Conservation (phyloP, 78 protist species). For the Dictyostelium citrinum region DNA sequence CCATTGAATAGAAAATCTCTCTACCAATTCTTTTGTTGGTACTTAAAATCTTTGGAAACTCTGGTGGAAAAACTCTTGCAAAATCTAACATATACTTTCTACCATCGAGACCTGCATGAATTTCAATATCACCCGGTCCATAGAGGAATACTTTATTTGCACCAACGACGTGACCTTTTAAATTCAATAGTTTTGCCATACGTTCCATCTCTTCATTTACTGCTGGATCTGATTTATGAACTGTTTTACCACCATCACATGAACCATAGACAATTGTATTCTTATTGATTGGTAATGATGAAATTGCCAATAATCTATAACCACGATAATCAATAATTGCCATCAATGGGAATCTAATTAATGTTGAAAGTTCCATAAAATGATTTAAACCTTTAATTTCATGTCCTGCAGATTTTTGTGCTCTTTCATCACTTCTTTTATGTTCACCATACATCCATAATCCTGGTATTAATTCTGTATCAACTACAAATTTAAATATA, state of each 20-base stretch:
- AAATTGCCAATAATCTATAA: conserved; percentile 47
- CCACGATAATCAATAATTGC: conserved; percentile 62
- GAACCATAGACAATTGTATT: conserved; percentile 74
- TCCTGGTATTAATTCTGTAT: conserved; percentile 40
- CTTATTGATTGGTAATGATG: conserved; percentile 47
- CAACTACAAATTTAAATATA: conserved; percentile 69
- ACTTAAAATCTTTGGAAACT: conserved; percentile 8
- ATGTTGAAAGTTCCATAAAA: background rate
- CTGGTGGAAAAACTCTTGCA: conserved; percentile 61
- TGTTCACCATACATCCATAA: conserved; percentile 69
- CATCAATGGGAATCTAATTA: conserved; percentile 63
- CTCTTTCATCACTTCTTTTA: conserved; percentile 42
- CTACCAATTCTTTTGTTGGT: conserved; percentile 34
- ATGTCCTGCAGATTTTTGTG: conserved; percentile 65
- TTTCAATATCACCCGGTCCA: conserved; percentile 78
- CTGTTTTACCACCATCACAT: conserved; percentile 60
- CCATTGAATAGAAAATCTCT: conserved; percentile 63
- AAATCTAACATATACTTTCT: conserved; percentile 65
- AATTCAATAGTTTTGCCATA: conserved; percentile 8
- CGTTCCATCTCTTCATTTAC: conserved; percentile 41
- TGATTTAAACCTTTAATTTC: conserved; percentile 69
- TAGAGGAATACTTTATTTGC: background rate
- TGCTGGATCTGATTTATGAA: conserved; percentile 4
- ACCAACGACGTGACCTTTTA: conserved; percentile 48
- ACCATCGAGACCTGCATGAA: conserved; percentile 54